These are phyloP conservation scores for Colletotrichum spinosum DNA, from an alignment of 2,329 filamentous ascomycete genomes.

Conservation along the genomic window DNA sequence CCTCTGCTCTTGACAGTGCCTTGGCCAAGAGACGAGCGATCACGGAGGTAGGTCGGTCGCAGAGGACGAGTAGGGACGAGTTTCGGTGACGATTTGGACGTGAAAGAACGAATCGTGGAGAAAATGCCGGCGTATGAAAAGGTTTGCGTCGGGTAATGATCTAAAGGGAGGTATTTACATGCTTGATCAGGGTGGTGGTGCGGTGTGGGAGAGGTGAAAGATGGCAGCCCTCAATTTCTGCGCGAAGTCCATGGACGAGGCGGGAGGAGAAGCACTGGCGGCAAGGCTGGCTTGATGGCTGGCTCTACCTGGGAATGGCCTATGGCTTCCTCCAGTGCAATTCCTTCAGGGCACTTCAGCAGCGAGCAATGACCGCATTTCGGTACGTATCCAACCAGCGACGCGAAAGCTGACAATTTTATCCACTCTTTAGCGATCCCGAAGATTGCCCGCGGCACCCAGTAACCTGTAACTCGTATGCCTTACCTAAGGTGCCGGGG, in stretches of 20 bases:
- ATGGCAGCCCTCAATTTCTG: constrained; percentile 38
- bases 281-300: constrained; percentile 33
- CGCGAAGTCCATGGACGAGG: constrained; percentile 37
- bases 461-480: too few species aligned
- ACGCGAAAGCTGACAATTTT: background rate
- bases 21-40: constrained; percentile 20
- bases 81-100: constrained; percentile 2
- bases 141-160: constrained; percentile 6
- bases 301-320: constrained; percentile 11
- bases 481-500: too few species aligned
- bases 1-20: constrained; percentile 20
- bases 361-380: constrained; percentile 24
- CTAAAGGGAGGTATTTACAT: constrained; percentile 28
- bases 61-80: constrained; percentile 12
- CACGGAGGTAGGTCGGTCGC: constrained; percentile 21
- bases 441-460: background rate
- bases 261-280: constrained; percentile 37
- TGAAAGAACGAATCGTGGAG: constrained; percentile 4
- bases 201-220: constrained; percentile 29
- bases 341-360: constrained; percentile 19
- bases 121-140: background rate
- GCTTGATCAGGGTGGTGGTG: constrained; percentile 14
- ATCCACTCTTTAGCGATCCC: constrained; percentile 28
- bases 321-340: constrained; percentile 5
- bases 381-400: constrained; percentile 26